Conservation (phyloP, 208 protist species). For the Wallacemonas sp. region DNA sequence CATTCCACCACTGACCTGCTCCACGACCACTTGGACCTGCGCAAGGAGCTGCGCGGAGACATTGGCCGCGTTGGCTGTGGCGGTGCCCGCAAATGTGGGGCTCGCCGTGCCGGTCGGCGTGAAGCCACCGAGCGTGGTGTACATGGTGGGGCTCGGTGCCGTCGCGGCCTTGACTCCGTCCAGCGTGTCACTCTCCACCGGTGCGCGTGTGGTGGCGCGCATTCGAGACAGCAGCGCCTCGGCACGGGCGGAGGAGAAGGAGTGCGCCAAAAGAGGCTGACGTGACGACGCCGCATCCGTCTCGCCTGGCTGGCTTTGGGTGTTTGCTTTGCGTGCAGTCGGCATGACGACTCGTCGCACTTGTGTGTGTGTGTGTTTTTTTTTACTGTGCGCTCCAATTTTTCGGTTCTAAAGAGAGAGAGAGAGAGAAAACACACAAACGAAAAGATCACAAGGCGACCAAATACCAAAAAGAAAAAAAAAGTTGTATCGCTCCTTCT, state of each 20-base stretch:
- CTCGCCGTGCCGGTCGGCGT: background rate
- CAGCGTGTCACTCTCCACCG: background rate
- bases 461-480: conserved; percentile 11
- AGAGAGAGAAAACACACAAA: background rate
- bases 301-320: background rate
- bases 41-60: conserved; percentile 4
- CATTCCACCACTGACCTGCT: conserved; percentile 12
- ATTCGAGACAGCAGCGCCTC: conserved; percentile 1
- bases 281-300: background rate
- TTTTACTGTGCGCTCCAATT: background rate
- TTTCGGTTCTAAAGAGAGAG: background rate
- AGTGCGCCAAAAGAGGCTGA: background rate
- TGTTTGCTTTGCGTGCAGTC: too few species aligned
- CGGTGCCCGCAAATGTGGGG: background rate
- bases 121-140: conserved; percentile 6
- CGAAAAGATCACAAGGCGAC: background rate
- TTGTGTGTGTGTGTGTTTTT: background rate
- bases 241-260: conserved; percentile 4
- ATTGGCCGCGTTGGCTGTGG: background rate
- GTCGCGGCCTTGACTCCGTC: background rate
- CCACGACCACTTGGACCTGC: conserved; percentile 10
- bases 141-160: conserved; percentile 4
- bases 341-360: too few species aligned
- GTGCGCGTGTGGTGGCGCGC: background rate
- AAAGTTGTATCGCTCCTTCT: background rate